These are phyloP conservation scores for Lactifluus piperatus DNA, from an alignment of 768 basidiomycete species.

Conservation along the genomic window DNA sequence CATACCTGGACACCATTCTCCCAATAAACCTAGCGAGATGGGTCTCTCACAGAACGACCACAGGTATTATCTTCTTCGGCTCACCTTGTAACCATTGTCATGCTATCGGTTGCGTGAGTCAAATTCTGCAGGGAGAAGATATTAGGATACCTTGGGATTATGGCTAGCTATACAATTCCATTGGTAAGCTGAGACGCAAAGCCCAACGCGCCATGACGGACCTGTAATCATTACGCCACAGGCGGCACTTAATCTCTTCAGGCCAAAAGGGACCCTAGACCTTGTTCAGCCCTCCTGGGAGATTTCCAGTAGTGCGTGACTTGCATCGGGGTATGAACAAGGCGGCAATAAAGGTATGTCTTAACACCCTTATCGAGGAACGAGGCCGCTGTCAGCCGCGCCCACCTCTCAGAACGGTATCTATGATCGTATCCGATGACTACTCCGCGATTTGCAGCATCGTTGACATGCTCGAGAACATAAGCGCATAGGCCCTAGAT, in stretches of 20 bases:
- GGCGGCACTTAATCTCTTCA: conserved; percentile 56
- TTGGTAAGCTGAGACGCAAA: conserved; percentile 3
- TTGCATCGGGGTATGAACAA: conserved; percentile 78
- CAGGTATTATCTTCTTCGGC: background rate
- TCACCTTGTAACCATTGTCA: conserved; percentile 85
- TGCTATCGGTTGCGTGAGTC: conserved; percentile 33
- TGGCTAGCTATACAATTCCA: conserved; percentile 51
- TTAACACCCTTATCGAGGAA: conserved; percentile 59
- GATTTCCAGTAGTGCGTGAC: conserved; percentile 18
- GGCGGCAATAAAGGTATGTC: conserved; percentile 56
- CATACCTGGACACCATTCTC: conserved; percentile 76
- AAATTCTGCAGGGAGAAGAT: background rate
- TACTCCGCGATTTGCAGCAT: conserved; percentile 53
- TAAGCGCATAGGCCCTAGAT: conserved; percentile 70
- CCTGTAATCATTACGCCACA: conserved; percentile 91
- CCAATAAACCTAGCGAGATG: conserved; percentile 64
- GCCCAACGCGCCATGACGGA: conserved; percentile 20
- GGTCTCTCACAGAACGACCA: background rate
- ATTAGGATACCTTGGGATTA: conserved; percentile 66
- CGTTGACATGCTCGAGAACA: conserved; percentile 41
- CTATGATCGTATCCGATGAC: conserved; percentile 87
- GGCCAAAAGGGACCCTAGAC: conserved; percentile 71
- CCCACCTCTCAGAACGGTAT: conserved; percentile 72
- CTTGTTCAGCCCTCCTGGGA: background rate
- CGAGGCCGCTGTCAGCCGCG: conserved; percentile 58